A percentile compares a stretch with the other conserved stretches of the same genome.
Conservation (phyloP, 768 basidiomycete species). For the Tephrocybe sp. region DNA sequence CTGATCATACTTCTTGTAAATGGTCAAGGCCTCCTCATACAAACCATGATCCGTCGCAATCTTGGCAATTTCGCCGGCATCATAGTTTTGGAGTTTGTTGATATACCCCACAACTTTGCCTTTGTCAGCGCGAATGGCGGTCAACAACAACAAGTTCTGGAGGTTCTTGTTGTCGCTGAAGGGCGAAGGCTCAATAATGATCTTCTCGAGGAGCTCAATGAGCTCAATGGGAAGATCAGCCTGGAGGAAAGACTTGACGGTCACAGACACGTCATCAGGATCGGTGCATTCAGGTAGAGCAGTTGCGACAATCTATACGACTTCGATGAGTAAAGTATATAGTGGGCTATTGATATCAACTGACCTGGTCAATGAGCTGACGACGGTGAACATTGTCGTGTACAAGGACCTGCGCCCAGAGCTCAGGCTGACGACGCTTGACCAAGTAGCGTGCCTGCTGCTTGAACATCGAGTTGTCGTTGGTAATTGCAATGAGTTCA, state of each 20-base stretch:
- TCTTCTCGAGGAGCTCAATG: conserved; percentile 97
- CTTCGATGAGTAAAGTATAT: conserved; percentile 2
- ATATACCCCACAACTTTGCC: conserved; percentile 98
- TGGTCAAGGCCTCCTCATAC: conserved; percentile 93
- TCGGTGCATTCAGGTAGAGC: conserved; percentile 96
- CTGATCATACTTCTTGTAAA: conserved; percentile 97
- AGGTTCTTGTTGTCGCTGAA: conserved; percentile 98
- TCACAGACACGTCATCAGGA: conserved; percentile 96
- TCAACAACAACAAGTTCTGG: conserved; percentile 92
- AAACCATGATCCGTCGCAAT: conserved; percentile 96
- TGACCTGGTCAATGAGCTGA: conserved; percentile 87
- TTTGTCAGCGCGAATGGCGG: conserved; percentile 96
- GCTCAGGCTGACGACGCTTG: conserved; percentile 90
- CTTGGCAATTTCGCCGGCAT: conserved; percentile 89
- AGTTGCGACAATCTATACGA: conserved; percentile 82
- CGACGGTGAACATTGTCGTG: conserved; percentile 90
- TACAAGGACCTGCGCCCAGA: conserved; percentile 94
- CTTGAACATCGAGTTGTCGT: conserved; percentile 99
- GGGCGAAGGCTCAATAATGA: conserved; percentile 93
- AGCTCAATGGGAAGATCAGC: conserved; percentile 96
- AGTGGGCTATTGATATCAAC: conserved; percentile 10
- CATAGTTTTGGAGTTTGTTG: conserved; percentile 95
- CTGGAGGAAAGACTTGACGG: conserved; percentile 97
- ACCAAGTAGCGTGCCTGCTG: conserved; percentile 98
- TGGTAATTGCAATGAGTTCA: conserved; percentile 94